Conservation (phyloP, 306 rosid species). For the Dryas octopetala region DNA sequence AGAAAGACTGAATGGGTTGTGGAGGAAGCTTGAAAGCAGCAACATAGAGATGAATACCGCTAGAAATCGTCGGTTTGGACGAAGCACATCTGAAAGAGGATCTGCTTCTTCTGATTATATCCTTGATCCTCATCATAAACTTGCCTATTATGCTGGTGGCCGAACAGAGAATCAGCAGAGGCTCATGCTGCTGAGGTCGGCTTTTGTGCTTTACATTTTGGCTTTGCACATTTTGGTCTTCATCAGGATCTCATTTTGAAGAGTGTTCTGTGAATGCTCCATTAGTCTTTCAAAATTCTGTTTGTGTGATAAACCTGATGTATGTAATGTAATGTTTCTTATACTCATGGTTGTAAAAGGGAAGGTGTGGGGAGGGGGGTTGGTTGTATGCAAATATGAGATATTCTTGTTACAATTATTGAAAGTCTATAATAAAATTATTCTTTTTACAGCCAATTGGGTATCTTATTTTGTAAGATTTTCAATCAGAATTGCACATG, state of each 20-base stretch:
- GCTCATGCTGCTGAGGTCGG: slow-evolving; percentile 79
- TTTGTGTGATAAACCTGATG: neutral
- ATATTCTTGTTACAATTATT: neutral
- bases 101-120: slow-evolving; percentile 51
- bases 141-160: slow-evolving; percentile 38
- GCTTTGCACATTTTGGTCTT: slow-evolving; percentile 76
- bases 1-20: slow-evolving; percentile 65
- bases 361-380: neutral
- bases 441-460: no score
- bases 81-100: slow-evolving; percentile 53
- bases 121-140: slow-evolving; percentile 54
- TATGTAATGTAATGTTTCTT: neutral
- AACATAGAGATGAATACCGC: slow-evolving; percentile 50
- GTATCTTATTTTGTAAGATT: no score
- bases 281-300: neutral
- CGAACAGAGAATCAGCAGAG: slow-evolving; percentile 78
- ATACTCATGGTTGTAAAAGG: no score
- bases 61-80: slow-evolving; percentile 66
- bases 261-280: neutral
- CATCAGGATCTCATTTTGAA: slow-evolving; percentile 72
- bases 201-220: slow-evolving; percentile 85
- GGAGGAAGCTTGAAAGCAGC: slow-evolving; percentile 50
- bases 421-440: neutral
- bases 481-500: no score
- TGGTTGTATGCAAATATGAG: neutral